Evolutionary conservation across 192 early-diverging fungal genomes (phyloP), one percentile per base, ranked within the genome.

Genomic region (Backusella tuberculispora): DNA sequence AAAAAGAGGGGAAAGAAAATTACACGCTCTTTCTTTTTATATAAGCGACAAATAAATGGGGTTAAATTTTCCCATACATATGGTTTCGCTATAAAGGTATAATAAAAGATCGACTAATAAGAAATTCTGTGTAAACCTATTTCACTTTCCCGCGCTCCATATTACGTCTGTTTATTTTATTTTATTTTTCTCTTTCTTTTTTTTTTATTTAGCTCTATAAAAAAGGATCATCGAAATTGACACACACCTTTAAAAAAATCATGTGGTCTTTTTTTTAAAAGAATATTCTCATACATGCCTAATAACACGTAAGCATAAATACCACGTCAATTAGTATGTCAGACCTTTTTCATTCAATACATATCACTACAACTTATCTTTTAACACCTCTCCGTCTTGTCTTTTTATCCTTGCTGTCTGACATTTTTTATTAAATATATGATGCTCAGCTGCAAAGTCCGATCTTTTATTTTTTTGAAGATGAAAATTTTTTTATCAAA

Each of bases 281-380:
- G 0, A 17, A 60, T 21, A 60, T 60, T 60, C 53, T 60, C 53
- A 60, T 60, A 9, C 10, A 60, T 60, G 9, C 21, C 9, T 60
- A 60, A 24, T n/a, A 60, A 60, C 12, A 60, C 53, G 53, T 60
- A 60, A 60, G 53, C 53, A 60, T 60, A 24, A 60, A 60, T 60
- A 19, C 53, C 53, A 60, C 26, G 53, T 26, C 53, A 60, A 24
- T 26, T 60, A 60, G 26, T 26, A 10, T 60, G 53, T 60, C 53
- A 60, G 24, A 9, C 19, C n/a, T 50, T n/a, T 24, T 0, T n/a
- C 21, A 26, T 26, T 26, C 19, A 53, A 17, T 2, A 53, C 21
- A 60, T 12, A 53, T 2, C 21, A 60, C 7, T 26, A 12, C 53
- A 60, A 60, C 53, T 60, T 60, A 4, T 12, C 10, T 56, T 12